phyloP scores from a whole-genome alignment of 129 eudicot genomes.

The Centaurea solstitialis region DNA sequence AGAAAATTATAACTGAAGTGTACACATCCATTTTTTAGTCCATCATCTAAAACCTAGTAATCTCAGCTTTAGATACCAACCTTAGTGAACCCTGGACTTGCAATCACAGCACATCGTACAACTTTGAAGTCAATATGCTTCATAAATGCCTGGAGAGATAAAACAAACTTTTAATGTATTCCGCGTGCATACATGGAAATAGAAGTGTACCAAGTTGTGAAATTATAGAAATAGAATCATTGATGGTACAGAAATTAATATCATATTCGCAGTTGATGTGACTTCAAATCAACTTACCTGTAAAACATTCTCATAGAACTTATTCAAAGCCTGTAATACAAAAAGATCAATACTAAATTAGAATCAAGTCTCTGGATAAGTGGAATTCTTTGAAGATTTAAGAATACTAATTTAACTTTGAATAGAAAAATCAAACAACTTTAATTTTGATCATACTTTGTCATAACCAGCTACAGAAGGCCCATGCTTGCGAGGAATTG shows the following conservation, averaged over 20 bases:
- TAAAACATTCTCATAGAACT: constrained; percentile 82
- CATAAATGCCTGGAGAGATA: constrained; percentile 66
- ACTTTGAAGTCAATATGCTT: constrained; percentile 87
- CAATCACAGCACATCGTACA: constrained; percentile 97
- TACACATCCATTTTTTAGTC: neutral
- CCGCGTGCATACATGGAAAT: constrained; percentile 20
- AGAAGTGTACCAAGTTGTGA: constrained; percentile 4
- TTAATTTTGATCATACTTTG: constrained; percentile 51
- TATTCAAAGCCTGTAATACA: constrained; percentile 75
- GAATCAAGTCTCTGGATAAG: neutral
- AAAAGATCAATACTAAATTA: neutral
- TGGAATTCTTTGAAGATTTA: neutral
- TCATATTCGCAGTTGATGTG: neutral
- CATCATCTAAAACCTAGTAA: neutral
- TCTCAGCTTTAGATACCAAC: constrained; percentile 34
- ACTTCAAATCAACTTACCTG: constrained; percentile 48
- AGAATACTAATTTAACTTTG: neutral
- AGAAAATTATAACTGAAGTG: too few relatives aligned
- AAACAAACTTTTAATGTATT: neutral
- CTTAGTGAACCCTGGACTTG: constrained; percentile 98
- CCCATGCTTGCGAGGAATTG: constrained; percentile 98
- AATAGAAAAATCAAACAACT: neutral
- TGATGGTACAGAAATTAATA: neutral
- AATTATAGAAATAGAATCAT: neutral
- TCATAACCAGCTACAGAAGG: constrained; percentile 98